These are phyloP conservation scores for Scutellaria baicalensis DNA, from an alignment of 257 asterid genomes.

Conservation along the genomic window DNA sequence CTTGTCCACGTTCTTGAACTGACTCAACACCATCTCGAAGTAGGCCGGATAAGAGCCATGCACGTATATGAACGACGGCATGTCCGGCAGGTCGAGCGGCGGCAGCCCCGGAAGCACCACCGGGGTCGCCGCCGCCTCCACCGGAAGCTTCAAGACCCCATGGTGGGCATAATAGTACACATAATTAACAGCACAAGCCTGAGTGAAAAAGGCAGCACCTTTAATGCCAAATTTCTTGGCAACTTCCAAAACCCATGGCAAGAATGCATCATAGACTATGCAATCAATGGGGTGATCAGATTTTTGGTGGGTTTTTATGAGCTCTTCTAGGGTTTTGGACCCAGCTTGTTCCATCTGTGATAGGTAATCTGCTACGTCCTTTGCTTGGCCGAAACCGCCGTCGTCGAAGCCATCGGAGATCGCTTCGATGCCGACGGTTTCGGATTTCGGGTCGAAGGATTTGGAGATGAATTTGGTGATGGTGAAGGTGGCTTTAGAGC, in stretches of 20 bases:
- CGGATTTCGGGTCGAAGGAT: constrained; percentile 28
- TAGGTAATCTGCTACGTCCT: constrained; percentile 29
- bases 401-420: constrained; percentile 75
- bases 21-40: constrained; percentile 48
- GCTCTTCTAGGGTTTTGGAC: constrained; percentile 30
- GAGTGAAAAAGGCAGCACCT: constrained; percentile 61
- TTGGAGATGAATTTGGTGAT: constrained; percentile 55
- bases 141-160: constrained; percentile 43
- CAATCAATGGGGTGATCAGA: constrained; percentile 35
- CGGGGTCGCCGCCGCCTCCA: constrained; percentile 22
- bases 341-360: constrained; percentile 31
- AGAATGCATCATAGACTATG: constrained; percentile 56
- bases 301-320: constrained; percentile 23
- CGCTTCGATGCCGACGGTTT: constrained; percentile 31
- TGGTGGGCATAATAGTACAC: constrained; percentile 44
- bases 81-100: constrained; percentile 39
- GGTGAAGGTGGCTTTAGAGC: constrained; percentile 43
- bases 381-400: constrained; percentile 44
- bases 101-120: constrained; percentile 64
- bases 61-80: constrained; percentile 57
- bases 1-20: constrained; percentile 45
- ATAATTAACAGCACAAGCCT: constrained; percentile 64
- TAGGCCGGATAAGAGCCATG: constrained; percentile 67
- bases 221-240: constrained; percentile 29
- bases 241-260: constrained; percentile 74